Base-by-base conservation (phyloP, 768 basidiomycete genomes). In the Trametes punicea region DNA sequence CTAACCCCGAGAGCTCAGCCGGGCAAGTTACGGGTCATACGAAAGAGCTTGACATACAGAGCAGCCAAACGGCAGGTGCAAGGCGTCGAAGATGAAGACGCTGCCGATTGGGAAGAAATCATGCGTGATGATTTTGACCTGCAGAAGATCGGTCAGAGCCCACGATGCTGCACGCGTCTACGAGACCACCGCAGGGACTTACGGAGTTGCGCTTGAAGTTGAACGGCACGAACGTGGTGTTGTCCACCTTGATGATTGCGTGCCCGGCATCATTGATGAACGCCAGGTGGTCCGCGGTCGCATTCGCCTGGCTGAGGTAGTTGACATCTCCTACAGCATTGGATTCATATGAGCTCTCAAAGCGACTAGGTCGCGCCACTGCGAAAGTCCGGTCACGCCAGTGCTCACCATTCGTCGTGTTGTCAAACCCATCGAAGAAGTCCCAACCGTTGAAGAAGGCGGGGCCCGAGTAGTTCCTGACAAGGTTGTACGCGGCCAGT, bases 231-330 rank as follows among this genome's bases (percentile, higher is more conserved):
- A 78, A 75, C 11, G 80, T 81, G 8, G 72, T 70, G 64, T 90
- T 89, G 73, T 92, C 89, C 16, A 92, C 88, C 64, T 77, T 83
- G 54, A 93, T 74, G 60, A 93, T 77, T 3, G 83, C 85, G 49
- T 84, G 81, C 8, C 85, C 82, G 2, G 75, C 74, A 41, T 59
- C 59, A 55, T 85, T 84, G 61, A 87, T 67, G 62, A 78, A 88
- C 4, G 82, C 81, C n/a, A 91, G 74, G 1, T 74, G 63, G 59
- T 78, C 73, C 16, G 71, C 68, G 8, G 70, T 68, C 1, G 84
- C 84, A 29, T 74, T 73, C 3, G 73, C 67, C 56, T 73, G 67
- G 59, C 76, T 75, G 8, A 84, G 73, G 72, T 77, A 88, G 31
- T 77, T 79, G n/a, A 82, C 84, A 61, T 87, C 84, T 39, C 87